phyloP scores from a whole-genome alignment of 2,329 filamentous ascomycete genomes.

The Cryphonectria radicalis region DNA sequence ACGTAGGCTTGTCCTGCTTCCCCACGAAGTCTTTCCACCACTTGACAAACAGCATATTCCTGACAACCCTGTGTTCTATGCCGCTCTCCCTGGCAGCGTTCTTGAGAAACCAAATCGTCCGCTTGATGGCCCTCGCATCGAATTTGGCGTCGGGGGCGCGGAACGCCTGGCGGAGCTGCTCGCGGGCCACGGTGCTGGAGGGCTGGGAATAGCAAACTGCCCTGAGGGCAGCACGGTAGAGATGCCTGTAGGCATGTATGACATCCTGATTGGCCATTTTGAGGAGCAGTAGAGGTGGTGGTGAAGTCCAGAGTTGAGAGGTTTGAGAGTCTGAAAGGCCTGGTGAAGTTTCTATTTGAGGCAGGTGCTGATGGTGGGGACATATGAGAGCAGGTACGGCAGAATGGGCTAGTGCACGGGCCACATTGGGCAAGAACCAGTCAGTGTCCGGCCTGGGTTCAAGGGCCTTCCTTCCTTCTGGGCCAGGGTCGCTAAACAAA shows the following conservation, averaged over 20 bases:
- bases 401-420: constrained; percentile 3
- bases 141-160: constrained; percentile 51
- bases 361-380: background rate
- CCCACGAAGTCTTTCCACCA: constrained; percentile 42
- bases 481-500: background rate
- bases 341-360: background rate
- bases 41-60: constrained; percentile 59
- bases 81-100: constrained; percentile 66
- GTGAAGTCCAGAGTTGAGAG: background rate
- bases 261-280: constrained; percentile 48
- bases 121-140: constrained; percentile 57
- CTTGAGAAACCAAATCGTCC: constrained; percentile 72
- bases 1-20: constrained; percentile 40
- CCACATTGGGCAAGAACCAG: background rate
- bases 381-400: background rate
- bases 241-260: constrained; percentile 68
- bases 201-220: constrained; percentile 75
- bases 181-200: constrained; percentile 64
- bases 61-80: constrained; percentile 73
- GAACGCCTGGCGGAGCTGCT: constrained; percentile 65
- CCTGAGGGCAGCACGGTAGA: constrained; percentile 69
- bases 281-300: constrained; percentile 21
- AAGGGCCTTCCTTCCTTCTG: background rate
- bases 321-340: background rate
- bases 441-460: background rate